Conservation (phyloP, 768 basidiomycete genomes). For the Suillus alpinus region DNA sequence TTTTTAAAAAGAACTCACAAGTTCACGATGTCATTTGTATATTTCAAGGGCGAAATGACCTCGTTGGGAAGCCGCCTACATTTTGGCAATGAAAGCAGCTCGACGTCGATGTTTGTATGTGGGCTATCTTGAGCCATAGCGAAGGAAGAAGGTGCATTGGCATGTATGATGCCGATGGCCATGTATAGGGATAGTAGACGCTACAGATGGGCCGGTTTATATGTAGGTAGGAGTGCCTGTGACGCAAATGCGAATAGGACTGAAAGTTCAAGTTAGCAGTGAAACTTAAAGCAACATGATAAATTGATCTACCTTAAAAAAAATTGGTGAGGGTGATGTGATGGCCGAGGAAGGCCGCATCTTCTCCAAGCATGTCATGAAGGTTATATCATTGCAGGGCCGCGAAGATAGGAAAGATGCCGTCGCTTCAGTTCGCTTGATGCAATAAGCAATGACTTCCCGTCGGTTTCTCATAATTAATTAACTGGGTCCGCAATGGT, state of each 20-base stretch:
- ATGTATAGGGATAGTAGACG: not conserved
- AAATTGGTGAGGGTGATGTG: slow-evolving; percentile 8
- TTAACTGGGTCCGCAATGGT: slow-evolving; percentile 10
- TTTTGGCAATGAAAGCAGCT: slow-evolving; percentile 38
- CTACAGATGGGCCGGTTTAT: not conserved
- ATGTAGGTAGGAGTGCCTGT: not conserved
- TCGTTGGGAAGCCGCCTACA: slow-evolving; percentile 46
- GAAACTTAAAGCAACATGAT: not conserved
- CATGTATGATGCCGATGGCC: not conserved
- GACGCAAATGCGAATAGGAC: slow-evolving; percentile 14
- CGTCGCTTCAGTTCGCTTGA: slow-evolving; percentile 13
- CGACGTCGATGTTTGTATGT: slow-evolving; percentile 45
- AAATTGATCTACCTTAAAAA: slow-evolving; percentile 19
- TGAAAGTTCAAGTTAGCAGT: slow-evolving; percentile 5
- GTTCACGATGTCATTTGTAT: slow-evolving; percentile 46
- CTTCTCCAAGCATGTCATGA: slow-evolving; percentile 7
- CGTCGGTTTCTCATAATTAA: slow-evolving; percentile 12
- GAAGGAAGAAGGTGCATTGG: slow-evolving; percentile 21
- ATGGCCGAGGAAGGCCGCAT: slow-evolving; percentile 21
- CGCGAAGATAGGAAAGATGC: slow-evolving; percentile 11
- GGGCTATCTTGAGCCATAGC: slow-evolving; percentile 20
- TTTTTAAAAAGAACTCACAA: slow-evolving; percentile 42
- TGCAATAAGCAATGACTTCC: not conserved
- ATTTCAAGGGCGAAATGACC: slow-evolving; percentile 55
- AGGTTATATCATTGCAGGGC: slow-evolving; percentile 17